A percentile compares a stretch with the other conserved stretches of the same genome.
These are phyloP conservation scores for Chrysoporthe austroafricana DNA, from an alignment of 2,329 filamentous ascomycete species.

Conservation along the genomic window DNA sequence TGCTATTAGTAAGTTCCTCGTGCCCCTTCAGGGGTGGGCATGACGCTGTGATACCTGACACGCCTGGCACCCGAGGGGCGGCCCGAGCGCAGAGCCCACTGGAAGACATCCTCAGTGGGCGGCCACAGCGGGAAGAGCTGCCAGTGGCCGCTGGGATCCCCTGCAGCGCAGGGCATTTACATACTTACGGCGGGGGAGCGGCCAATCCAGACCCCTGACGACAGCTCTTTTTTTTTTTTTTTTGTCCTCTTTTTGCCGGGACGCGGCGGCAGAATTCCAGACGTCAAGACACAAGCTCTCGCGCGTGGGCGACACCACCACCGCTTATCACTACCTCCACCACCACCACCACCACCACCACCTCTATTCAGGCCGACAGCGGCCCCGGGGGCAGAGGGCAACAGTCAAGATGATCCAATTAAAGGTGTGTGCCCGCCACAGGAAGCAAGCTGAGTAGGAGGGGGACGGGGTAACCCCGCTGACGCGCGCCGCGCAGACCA, in stretches of 20 bases:
- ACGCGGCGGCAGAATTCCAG: slow-evolving; percentile 23
- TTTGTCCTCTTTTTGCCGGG: slow-evolving; percentile 14
- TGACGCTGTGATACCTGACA: not conserved
- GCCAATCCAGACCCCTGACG: slow-evolving; percentile 15
- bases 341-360: slow-evolving; percentile 14
- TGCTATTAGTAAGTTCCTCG: not conserved
- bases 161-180: not conserved
- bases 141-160: not conserved
- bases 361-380: slow-evolving; percentile 19
- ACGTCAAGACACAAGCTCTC: not conserved
- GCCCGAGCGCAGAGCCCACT: slow-evolving; percentile 24
- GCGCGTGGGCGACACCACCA: not conserved
- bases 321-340: not conserved
- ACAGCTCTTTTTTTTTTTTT: slow-evolving; percentile 12
- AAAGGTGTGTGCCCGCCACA: slow-evolving; percentile 59
- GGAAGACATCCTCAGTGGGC: not conserved
- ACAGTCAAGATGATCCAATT: slow-evolving; percentile 82
- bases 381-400: slow-evolving; percentile 30
- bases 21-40: slow-evolving; percentile 6
- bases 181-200: slow-evolving; percentile 9
- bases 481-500: slow-evolving; percentile 62
- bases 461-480: not conserved
- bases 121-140: not conserved
- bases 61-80: slow-evolving; percentile 16
- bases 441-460: not conserved